Base-by-base conservation (phyloP, 176 grass and related monocot species). In the Cymbopogon citratus region DNA sequence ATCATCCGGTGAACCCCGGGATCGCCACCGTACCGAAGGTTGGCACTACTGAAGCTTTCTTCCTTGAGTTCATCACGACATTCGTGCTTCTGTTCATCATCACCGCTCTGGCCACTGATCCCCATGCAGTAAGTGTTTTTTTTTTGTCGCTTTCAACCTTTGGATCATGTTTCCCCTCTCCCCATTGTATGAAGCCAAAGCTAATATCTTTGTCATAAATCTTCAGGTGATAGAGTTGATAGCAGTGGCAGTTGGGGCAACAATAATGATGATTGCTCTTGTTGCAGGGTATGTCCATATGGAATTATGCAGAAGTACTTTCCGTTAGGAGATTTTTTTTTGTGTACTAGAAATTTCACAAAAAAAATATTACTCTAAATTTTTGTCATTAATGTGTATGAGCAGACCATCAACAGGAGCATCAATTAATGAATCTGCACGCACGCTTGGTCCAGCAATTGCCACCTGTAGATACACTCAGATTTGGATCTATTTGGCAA, bases 21-120 rank as follows among this genome's bases (percentile, higher is more conserved):
- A 91, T 91, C 2, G 74, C 73, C 45, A 96, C 90, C 2, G 21
- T 96, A 3, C 93, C 90, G 0, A 84, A 84, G 0, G 51, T 96
- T 23, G 46, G 34, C 51, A 77, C 83, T 9, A 13, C 76, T 4
- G 73, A 91, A 79, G 88, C 93, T 0, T 96, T 96, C 77, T 90
- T 87, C 87, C 61, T 96, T 8, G 93, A 96, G 80, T 93, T 96
- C 71, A 31, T 91, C 80, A 87, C 81, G 7, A 93, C 93, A 11
- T 97, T 91, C 59, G 64, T 86, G 18, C 88, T 97, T 34, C 64
- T 93, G 44, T 89, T 97, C 52, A 84, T 96, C 80, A 85, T 97
- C 72, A 89, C 69, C n/a, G 81, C 90, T 21, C 83, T 91, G 1
- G 84, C 93, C 4, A 89, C 82, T 0, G 88, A 91, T 4, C 73